These are phyloP conservation scores for Penicillium bovifimosum DNA, from an alignment of 495 filamentous ascomycete genomes.

Conservation along the genomic window DNA sequence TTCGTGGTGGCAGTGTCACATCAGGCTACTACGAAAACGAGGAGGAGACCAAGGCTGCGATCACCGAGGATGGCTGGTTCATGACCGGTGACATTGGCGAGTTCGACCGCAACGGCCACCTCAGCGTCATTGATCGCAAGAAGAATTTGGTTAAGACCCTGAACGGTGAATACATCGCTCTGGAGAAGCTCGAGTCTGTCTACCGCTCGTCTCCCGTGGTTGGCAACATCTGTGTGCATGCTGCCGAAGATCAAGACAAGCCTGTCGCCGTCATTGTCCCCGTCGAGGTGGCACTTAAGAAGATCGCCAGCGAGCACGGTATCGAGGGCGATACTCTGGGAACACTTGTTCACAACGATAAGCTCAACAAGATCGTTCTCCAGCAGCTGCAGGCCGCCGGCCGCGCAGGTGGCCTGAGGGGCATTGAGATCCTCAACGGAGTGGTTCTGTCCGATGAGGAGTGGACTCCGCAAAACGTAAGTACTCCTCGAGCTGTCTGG, in stretches of 20 bases:
- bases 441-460: conserved; percentile 93
- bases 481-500: conserved; percentile 24
- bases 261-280: conserved; percentile 94
- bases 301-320: conserved; percentile 66
- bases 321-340: conserved; percentile 68
- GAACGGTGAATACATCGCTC: conserved; percentile 95
- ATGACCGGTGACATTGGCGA: conserved; percentile 94
- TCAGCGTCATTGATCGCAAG: conserved; percentile 92
- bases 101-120: conserved; percentile 73
- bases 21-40: conserved; percentile 75
- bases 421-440: conserved; percentile 89
- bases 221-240: conserved; percentile 93
- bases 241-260: conserved; percentile 71
- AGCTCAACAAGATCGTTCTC: conserved; percentile 71
- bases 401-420: conserved; percentile 66
- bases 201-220: conserved; percentile 84
- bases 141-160: conserved; percentile 97
- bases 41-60: conserved; percentile 70
- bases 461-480: conserved; percentile 95
- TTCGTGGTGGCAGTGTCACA: conserved; percentile 72
- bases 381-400: conserved; percentile 76
- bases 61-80: conserved; percentile 84
- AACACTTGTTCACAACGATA: conserved; percentile 76
- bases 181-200: conserved; percentile 96
- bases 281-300: conserved; percentile 76